Evolutionary conservation across 2,329 filamentous ascomycete genomes (phyloP).

Genomic region (Leptographium lundbergii): DNA sequence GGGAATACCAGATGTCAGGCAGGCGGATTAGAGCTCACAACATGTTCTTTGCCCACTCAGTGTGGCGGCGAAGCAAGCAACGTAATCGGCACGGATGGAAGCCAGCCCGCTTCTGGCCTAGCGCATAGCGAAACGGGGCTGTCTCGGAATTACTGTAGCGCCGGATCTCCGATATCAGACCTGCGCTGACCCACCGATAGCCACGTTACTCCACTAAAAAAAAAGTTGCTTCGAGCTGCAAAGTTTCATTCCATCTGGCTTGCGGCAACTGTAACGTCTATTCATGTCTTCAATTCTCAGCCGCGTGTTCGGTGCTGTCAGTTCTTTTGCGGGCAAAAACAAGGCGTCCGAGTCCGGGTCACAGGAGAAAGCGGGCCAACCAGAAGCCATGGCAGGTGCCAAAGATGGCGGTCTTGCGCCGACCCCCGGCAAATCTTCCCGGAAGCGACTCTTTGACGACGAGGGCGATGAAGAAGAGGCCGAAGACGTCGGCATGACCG

Average conservation of each 20-base stretch:
- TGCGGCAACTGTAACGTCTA: background rate
- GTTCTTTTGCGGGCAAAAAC: background rate
- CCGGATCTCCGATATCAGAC: background rate
- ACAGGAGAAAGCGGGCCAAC: background rate
- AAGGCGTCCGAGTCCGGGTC: background rate
- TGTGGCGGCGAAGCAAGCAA: conserved; percentile 9
- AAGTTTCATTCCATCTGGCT: background rate
- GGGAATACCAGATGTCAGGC: background rate
- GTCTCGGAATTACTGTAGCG: background rate
- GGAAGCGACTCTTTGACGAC: conserved; percentile 43
- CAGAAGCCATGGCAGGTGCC: background rate
- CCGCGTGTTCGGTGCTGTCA: background rate
- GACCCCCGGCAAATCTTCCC: conserved; percentile 13
- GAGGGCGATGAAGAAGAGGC: conserved; percentile 29
- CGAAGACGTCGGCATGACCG: conserved; percentile 13
- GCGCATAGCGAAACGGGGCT: background rate
- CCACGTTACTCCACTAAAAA: conserved; percentile 17
- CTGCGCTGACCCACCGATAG: background rate
- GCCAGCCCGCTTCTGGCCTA: conserved; percentile 6
- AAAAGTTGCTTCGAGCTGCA: background rate
- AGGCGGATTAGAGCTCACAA: background rate
- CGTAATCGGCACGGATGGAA: conserved; percentile 12
- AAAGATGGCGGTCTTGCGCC: background rate
- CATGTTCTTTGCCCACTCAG: background rate
- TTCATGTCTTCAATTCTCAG: conserved; percentile 2